Evolutionary conservation across 2,329 filamentous ascomycete species (phyloP), one percentile per base, ranked within the genome.

Genomic region (Penicillium sp.): DNA sequence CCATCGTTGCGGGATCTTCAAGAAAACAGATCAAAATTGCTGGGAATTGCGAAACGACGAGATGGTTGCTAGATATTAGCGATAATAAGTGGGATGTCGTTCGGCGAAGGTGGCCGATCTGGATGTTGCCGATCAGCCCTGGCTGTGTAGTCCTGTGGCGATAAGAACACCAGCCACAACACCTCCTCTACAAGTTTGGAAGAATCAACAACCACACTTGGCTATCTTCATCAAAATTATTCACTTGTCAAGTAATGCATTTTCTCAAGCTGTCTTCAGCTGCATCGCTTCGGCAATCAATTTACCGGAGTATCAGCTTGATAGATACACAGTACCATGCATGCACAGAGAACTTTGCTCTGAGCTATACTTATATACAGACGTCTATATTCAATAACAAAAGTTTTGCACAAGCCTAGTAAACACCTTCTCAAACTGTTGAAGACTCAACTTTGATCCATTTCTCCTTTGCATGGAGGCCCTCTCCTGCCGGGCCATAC

Each of bases 391-490:
- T 44, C 13, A 56, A 38, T 55, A 51, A 47, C 67, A 68, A 32
- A 67, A 61, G 1, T 68, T 63, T 11, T 52, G 46, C 8, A 62
- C 59, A 18, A 69, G 29, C 11, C 48, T 46, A 18, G 49, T 60
- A 38, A 64, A 68, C 2, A 66, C 47, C 24, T 52, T 53, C 47
- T 63, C 55, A 32, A 78, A 70, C 42, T 73, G 60, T n/a, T 62
- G 57, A 10, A 81, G 61, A 35, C 78, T 80, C 62, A 2, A 76
- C 69, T 22, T 78, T 74, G 0, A 79, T 79, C 74, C 76, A 82
- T 66, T 84, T 81, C 53, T 79, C 75, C 48, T 78, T 79, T 1
- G 70, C 72, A 61, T 84, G 80, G 4, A 83, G 58, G 0, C 81
- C 81, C n/a, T 76, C 73, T 0, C 79, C 81, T 9, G 63, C 66